These are phyloP conservation scores for Phialocephala subalpina DNA, from an alignment of 2,329 filamentous ascomycete genomes.

Conservation along the genomic window DNA sequence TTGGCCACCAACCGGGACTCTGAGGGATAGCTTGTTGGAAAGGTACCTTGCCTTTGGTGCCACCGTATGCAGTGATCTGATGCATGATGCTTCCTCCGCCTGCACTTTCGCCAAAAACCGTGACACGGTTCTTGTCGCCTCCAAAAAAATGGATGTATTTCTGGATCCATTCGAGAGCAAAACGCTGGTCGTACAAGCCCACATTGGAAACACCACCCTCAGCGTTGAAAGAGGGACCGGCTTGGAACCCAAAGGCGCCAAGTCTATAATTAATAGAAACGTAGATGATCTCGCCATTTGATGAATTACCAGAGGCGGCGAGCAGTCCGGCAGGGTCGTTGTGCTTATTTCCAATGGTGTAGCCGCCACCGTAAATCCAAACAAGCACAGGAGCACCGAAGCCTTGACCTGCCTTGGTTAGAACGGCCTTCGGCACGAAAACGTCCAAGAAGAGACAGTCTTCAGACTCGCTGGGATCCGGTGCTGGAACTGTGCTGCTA, in stretches of 20 bases:
- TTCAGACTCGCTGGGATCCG: too few relatives aligned
- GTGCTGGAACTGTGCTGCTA: too few relatives aligned
- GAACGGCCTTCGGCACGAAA: too few relatives aligned
- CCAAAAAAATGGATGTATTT: too few relatives aligned
- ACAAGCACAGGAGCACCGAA: too few relatives aligned
- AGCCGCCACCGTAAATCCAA: too few relatives aligned
- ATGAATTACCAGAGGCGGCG: too few relatives aligned
- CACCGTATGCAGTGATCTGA: constrained; percentile 61
- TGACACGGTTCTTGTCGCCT: constrained; percentile 56
- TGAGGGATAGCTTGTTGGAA: constrained; percentile 51
- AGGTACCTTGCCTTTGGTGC: constrained; percentile 44
- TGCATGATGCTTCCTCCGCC: constrained; percentile 62
- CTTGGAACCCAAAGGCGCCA: constrained; percentile 46
- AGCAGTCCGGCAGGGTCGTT: too few relatives aligned
- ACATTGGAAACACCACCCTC: constrained; percentile 55
- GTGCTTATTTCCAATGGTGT: too few relatives aligned
- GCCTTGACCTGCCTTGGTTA: too few relatives aligned
- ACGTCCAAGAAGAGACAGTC: too few relatives aligned
- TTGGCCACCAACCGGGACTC: constrained; percentile 34
- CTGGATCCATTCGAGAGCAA: constrained; percentile 65
- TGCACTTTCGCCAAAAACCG: constrained; percentile 59
- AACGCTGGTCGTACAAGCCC: constrained; percentile 60
- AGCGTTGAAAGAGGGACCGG: constrained; percentile 49
- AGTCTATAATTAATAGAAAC: constrained; percentile 47
- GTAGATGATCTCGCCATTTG: too few relatives aligned